Evolutionary conservation across 192 early-diverging fungal species (phyloP).

Genomic region (Coemansia sp.): DNA sequence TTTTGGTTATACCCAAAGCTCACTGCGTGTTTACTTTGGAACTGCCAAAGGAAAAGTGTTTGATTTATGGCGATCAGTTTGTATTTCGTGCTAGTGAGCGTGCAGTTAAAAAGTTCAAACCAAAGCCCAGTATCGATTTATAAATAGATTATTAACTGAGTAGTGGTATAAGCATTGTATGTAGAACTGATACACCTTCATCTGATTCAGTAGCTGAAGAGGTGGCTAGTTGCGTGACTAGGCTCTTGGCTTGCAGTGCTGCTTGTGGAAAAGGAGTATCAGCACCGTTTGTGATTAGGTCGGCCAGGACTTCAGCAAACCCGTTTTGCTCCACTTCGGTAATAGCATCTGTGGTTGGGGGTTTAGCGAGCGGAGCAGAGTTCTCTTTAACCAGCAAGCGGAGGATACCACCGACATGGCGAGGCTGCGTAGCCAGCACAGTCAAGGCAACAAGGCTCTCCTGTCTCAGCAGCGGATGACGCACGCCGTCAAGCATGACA

Average conservation of each 20-base stretch:
- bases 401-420: slow-evolving; percentile 16
- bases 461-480: slow-evolving; percentile 51
- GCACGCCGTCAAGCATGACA: slow-evolving; percentile 39
- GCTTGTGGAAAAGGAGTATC: slow-evolving; percentile 35
- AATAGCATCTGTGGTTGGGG: too few relatives aligned
- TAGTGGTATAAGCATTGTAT: slow-evolving; percentile 9
- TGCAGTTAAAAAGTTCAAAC: slow-evolving; percentile 61
- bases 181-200: slow-evolving; percentile 14
- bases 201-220: not conserved
- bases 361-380: slow-evolving; percentile 6
- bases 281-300: slow-evolving; percentile 12
- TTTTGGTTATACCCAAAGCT: slow-evolving; percentile 77
- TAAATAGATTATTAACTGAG: not conserved
- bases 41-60: slow-evolving; percentile 52
- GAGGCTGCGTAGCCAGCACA: slow-evolving; percentile 21
- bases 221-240: slow-evolving; percentile 28
- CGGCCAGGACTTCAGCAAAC: slow-evolving; percentile 19
- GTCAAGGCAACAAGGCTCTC: slow-evolving; percentile 51
- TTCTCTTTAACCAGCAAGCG: slow-evolving; percentile 12
- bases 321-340: not conserved
- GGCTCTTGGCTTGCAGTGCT: slow-evolving; percentile 47
- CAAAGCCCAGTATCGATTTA: slow-evolving; percentile 42
- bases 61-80: slow-evolving; percentile 81
- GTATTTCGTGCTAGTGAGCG: slow-evolving; percentile 71
- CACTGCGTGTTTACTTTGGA: slow-evolving; percentile 59